These are phyloP conservation scores for Phaeotremella fagi DNA, from an alignment of 768 basidiomycete species.

Conservation along the genomic window DNA sequence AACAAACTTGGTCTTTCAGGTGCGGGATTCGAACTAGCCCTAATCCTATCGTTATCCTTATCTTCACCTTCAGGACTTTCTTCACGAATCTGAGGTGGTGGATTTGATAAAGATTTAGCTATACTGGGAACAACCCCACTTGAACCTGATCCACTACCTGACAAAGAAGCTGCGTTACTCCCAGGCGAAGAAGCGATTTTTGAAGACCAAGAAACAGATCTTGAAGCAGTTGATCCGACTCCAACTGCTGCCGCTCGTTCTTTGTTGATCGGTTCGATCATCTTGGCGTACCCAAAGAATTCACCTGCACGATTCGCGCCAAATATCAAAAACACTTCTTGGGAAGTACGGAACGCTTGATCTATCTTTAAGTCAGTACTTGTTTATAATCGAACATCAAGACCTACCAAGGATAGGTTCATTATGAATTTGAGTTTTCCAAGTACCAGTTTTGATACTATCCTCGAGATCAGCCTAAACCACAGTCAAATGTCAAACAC, in stretches of 20 bases:
- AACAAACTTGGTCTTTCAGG: constrained; percentile 10
- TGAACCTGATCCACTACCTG: not conserved
- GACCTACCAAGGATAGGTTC: constrained; percentile 63
- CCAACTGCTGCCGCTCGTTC: not conserved
- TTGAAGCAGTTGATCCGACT: not conserved
- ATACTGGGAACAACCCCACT: not conserved
- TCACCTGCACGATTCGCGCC: constrained; percentile 90
- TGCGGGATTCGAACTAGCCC: constrained; percentile 8
- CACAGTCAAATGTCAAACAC: constrained; percentile 6
- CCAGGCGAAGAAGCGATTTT: not conserved
- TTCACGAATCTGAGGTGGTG: constrained; percentile 22
- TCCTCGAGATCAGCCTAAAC: constrained; percentile 70
- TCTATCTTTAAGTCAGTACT: constrained; percentile 50
- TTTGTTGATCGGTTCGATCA: constrained; percentile 43
- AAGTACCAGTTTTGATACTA: constrained; percentile 70
- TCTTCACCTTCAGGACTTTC: constrained; percentile 3
- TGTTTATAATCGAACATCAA: not conserved
- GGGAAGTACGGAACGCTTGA: constrained; percentile 84
- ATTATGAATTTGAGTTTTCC: constrained; percentile 93
- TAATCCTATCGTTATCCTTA: constrained; percentile 1
- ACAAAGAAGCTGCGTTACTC: not conserved
- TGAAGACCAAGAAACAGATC: not conserved
- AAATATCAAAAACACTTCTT: constrained; percentile 83
- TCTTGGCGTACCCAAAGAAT: constrained; percentile 90
- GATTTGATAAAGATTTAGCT: not conserved